Base-by-base conservation (phyloP, 768 basidiomycete species). In the Chlorophyllum brunneum region DNA sequence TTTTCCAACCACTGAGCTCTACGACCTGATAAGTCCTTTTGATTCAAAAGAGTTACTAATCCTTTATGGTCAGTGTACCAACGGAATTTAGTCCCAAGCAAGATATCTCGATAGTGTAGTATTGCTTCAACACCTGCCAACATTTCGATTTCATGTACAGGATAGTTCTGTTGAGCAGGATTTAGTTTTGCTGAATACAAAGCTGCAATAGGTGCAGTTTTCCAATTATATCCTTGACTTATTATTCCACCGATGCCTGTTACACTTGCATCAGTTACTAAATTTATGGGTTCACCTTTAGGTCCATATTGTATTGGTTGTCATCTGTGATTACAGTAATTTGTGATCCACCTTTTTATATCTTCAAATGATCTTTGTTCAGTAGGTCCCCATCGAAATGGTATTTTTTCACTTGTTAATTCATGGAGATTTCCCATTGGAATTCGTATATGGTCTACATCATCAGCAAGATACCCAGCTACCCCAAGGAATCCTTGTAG, bases 1-100 rank as follows among this genome's bases (percentile, higher is more conserved):
- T 63, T 63, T n/a, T 72, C 69, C 2, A 69, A 16, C 75, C 75
- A 76, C 0, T 67, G 56, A 0, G 64, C 67, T 29, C 75, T 74
- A 1, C 69, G 53, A 0, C 61, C 61, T 0, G 69, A 70, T 10
- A 75, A 30, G 4, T 71, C 57, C 15, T 56, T 58, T 47, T 76
- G 73, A 0, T 49, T 57, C 15, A 65, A 26, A 0, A 76, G 27
- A 18, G 67, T 54, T 0, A 56, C 57, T 1, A 75, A 45, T 0
- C 59, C 60, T 22, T 60, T 60, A 31, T 67, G 67, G 20, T 74
- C 70, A 0, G 67, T 72, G 2, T 62, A 24, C 59, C 67, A 67
- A 0, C 39, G 39, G 30, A 74, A 73, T 0, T 33, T 39, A 0
- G 47, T 56, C 0, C 72, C 74, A 24, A 64, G 65, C 1, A 74